A percentile compares a stretch with the other conserved stretches of the same genome.
Evolutionary conservation across 1,284 basidiomycete genomes (phyloP).

Genomic region (Microbotryum saponariae): DNA sequence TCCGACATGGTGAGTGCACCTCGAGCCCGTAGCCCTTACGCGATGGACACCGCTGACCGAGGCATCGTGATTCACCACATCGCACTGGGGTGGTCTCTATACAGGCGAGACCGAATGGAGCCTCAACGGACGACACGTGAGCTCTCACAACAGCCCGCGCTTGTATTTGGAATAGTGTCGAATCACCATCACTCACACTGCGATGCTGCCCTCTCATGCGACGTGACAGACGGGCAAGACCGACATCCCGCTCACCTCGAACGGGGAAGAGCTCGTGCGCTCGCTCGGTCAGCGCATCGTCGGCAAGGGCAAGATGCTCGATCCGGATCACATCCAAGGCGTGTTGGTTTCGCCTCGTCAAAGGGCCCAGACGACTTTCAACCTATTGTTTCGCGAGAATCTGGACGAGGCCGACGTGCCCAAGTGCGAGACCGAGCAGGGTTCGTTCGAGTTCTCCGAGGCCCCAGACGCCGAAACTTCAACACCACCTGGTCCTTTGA

Average conservation of each 20-base stretch:
- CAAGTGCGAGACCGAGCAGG: constrained; percentile 41
- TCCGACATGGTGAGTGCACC: no score
- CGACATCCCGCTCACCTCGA: constrained; percentile 77
- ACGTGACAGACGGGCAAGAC: constrained; percentile 64
- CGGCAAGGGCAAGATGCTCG: constrained; percentile 66
- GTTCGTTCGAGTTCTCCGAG: not conserved
- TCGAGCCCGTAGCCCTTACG: no score
- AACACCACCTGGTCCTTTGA: not conserved
- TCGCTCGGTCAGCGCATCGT: constrained; percentile 59
- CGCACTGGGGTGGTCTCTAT: no score
- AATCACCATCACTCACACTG: not conserved
- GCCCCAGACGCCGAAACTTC: no score
- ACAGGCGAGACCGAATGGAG: constrained; percentile 86
- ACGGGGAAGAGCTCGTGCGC: constrained; percentile 66
- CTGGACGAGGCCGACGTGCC: constrained; percentile 55
- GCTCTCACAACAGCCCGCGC: constrained; percentile 1
- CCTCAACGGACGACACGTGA: constrained; percentile 53
- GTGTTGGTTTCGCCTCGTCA: constrained; percentile 73
- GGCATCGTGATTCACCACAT: no score
- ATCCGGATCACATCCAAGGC: constrained; percentile 68
- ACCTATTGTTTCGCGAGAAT: constrained; percentile 57
- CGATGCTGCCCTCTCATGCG: not conserved
- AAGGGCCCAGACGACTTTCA: constrained; percentile 75
- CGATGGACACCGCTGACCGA: no score
- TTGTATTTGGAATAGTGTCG: constrained; percentile 1